Percentiles rank a stretch among this genome's conserved stretches.
Evolutionary conservation across 805 yeast genomes (phyloP).

Genomic region (Danielia oregonensis): DNA sequence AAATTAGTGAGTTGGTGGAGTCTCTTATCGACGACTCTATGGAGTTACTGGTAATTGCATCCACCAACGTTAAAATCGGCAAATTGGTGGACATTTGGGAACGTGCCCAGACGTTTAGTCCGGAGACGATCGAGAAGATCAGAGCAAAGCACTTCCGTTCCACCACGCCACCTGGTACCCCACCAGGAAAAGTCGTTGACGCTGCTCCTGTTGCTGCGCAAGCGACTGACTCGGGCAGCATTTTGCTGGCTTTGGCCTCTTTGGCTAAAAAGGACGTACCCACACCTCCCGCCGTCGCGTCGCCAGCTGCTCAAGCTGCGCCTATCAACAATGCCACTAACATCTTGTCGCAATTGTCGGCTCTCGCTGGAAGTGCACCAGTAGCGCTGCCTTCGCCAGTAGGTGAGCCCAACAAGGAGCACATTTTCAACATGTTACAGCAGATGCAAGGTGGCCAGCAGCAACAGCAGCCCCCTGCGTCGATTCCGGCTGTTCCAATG

Average conservation of each 20-base stretch:
- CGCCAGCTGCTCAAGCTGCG: slow-evolving; percentile 18
- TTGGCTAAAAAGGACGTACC: slow-evolving; percentile 45
- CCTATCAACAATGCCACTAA: slow-evolving; percentile 28
- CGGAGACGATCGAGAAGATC: slow-evolving; percentile 50
- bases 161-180: slow-evolving; percentile 65
- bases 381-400: slow-evolving; percentile 11
- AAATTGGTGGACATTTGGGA: slow-evolving; percentile 93
- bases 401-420: slow-evolving; percentile 26
- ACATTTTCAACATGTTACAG: slow-evolving; percentile 50
- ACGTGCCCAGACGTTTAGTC: slow-evolving; percentile 71
- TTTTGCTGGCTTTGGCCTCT: slow-evolving; percentile 67
- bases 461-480: slow-evolving; percentile 1
- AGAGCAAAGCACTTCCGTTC: slow-evolving; percentile 58
- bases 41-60: slow-evolving; percentile 47
- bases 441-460: slow-evolving; percentile 36
- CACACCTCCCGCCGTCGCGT: slow-evolving; percentile 26
- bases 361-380: slow-evolving; percentile 25
- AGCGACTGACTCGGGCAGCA: slow-evolving; percentile 52
- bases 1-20: slow-evolving; percentile 62
- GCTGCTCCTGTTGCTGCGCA: slow-evolving; percentile 14
- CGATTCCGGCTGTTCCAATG: slow-evolving; percentile 8
- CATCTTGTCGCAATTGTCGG: slow-evolving; percentile 42
- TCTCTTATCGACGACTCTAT: slow-evolving; percentile 61
- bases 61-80: slow-evolving; percentile 66
- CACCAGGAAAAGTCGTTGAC: slow-evolving; percentile 34